Evolutionary conservation across 768 basidiomycete species (phyloP).

Genomic region (Termitomyces sp.): DNA sequence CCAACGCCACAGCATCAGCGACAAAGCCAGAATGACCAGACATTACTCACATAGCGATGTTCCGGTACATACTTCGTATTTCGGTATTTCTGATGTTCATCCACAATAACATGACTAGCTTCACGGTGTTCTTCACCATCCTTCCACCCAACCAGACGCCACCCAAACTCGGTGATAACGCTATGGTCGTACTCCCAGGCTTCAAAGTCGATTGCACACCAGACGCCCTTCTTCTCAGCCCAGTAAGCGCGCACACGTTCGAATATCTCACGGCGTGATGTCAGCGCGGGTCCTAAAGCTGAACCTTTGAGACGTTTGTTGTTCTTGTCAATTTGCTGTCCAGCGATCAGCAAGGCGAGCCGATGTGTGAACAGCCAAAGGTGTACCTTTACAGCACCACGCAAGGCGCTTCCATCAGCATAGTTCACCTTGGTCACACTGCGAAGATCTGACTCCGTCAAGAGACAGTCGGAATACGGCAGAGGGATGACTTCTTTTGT

Average conservation of each 20-base stretch:
- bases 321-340: conserved; percentile 72
- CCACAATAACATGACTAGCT: conserved; percentile 60
- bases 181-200: conserved; percentile 78
- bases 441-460: conserved; percentile 57
- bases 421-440: conserved; percentile 60
- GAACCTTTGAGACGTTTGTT: conserved; percentile 75
- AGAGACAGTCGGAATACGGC: conserved; percentile 76
- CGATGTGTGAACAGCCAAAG: not conserved
- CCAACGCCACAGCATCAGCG: not conserved
- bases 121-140: conserved; percentile 47
- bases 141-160: conserved; percentile 58
- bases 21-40: not conserved
- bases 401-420: conserved; percentile 51
- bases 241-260: conserved; percentile 68
- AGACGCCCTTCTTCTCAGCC: conserved; percentile 61
- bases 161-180: conserved; percentile 83
- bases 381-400: conserved; percentile 57
- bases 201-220: conserved; percentile 83
- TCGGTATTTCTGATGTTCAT: conserved; percentile 53
- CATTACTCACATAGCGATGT: conserved; percentile 49
- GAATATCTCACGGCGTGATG: conserved; percentile 59
- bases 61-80: conserved; percentile 68
- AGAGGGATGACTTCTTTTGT: conserved; percentile 65
- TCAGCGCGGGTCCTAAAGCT: conserved; percentile 43
- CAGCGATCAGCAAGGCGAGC: not conserved